Evolutionary conservation across 2,329 filamentous ascomycete genomes (phyloP), one percentile per base, ranked within the genome.

Genomic region (Fusarium vanettenii): DNA sequence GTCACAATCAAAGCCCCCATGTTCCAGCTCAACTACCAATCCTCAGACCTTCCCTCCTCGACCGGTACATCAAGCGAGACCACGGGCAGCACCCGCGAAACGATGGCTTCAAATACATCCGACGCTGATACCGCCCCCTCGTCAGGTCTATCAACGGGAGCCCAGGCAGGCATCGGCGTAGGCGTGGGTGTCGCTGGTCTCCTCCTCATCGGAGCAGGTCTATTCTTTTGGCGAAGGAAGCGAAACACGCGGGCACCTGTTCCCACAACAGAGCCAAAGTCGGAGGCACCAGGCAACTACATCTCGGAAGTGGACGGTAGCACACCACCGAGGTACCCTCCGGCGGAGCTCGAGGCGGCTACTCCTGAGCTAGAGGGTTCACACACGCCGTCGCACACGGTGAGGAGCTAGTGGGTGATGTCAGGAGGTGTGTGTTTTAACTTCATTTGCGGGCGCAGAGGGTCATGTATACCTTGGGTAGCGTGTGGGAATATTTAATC

Each of bases 11-110:
- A 60, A 14, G 80, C 80, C 18, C 80, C 80, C 5, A 69, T 82
- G 50, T 77, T 82, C 70, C 81, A 82, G 70, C 76, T 82, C 60
- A 76, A 78, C 48, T 73, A 69, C 60, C 72, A 77, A 43, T 59
- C 73, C 7, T 69, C 67, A 20, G 80, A 82, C 11, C 22, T 59
- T 25, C 33, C 43, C 18, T 80, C 25, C 5, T 43, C 59, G 20
- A 39, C 33, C 20, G 29, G 16, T 4, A 13, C 56, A 59, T 27
- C 22, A 57, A 35, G 20, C 35, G 14, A 25, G 33, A 59, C 22
- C 2, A 35, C 22, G 18, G 22, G 55, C 16, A 52, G 48, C 27
- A 52, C 48, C 11, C 48, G 48, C 18, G 27, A 31, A 11, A 31
- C 25, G 16, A n/a, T 14, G 18, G 9, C 48, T 1, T 52, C 48